These are phyloP conservation scores for Chrysanthemum seticuspe DNA, from an alignment of 129 eudicot genomes.

Conservation along the genomic window DNA sequence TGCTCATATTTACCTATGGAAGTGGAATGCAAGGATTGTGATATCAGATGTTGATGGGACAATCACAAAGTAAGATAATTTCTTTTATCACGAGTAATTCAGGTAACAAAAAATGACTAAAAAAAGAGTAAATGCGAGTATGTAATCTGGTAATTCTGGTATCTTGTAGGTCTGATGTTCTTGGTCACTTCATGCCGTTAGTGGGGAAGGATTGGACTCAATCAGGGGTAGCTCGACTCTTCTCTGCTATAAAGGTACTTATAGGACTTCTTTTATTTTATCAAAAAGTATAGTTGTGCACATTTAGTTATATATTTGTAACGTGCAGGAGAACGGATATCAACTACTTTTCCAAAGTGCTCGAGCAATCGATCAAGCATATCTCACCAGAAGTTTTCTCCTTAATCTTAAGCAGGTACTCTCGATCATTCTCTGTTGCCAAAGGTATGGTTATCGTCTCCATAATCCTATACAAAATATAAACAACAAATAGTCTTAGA, in stretches of 20 bases:
- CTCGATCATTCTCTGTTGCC: neutral
- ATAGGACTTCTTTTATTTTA: neutral
- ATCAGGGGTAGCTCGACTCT: constrained; percentile 93
- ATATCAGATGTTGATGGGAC: constrained; percentile 99
- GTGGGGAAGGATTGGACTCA: constrained; percentile 99
- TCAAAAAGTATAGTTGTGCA: neutral
- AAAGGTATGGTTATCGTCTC: too few relatives aligned
- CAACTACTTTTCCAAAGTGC: constrained; percentile 92
- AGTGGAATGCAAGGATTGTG: constrained; percentile 92
- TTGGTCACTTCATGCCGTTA: constrained; percentile 97
- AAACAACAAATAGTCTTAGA: too few relatives aligned
- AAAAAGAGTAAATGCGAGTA: neutral
- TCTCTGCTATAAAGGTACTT: constrained; percentile 86
- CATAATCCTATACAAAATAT: too few relatives aligned
- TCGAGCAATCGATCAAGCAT: constrained; percentile 97
- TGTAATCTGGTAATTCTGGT: neutral
- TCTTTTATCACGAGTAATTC: neutral
- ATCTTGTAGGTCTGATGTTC: constrained; percentile 88
- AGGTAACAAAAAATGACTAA: neutral
- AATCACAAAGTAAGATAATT: constrained; percentile 72
- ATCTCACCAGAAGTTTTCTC: constrained; percentile 78
- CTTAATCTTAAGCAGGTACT: constrained; percentile 92
- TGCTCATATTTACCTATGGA: constrained; percentile 98
- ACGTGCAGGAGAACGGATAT: constrained; percentile 84
- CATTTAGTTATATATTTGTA: neutral